Base-by-base conservation (phyloP, 371 early-diverging fungal genomes). In the Conidiobolus coronatus region DNA sequence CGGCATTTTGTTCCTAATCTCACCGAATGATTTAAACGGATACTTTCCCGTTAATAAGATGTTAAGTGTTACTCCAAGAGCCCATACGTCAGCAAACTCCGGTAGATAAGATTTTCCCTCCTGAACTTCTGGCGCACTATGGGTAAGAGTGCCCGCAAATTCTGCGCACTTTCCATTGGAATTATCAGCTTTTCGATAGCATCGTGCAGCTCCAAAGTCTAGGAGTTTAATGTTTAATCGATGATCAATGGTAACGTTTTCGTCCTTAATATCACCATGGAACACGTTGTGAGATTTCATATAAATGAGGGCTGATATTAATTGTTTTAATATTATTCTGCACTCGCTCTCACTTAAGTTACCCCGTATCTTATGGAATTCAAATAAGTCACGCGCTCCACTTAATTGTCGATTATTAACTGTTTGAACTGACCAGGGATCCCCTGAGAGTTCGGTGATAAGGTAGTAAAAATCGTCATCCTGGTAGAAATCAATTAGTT, bases 381-480 rank as follows among this genome's bases (percentile, higher is more conserved):
- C 86, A 55, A 85, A 85, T 47, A 85, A 29, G 29, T 29, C 29
- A 29, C 29, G 29, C 3, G 29, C 29, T 29, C 29, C 29, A 29
- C 29, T 29, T 5, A 29, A 9, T 29, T 29, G 29, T 5, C 29
- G 29, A 29, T 29, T 29, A 9, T 29, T 29, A 3, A 29, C 29
- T 5, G 29, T 29, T 9, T 29, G 29, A 29, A 29, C 53, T 0
- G 60, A 54, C 81, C 85, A 81, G 34, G 69, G 64, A 13, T 74
- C 66, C 18, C 86, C 86, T 45, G 81, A 81, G 15, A 82, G 52
- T 55, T 86, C 83, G 65, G 76, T 83, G 21, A 86, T 71, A 8
- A 82, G 59, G 55, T 79, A 78, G 43, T 67, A 72, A 55, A 68
- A 81, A 37, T 56, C 59, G 41, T 53, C 61, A 55, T 81, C 82